Percentiles rank a stretch among this genome's conserved stretches.
Evolutionary conservation across 2,329 filamentous ascomycete genomes (phyloP).

Genomic region (Nothomitra cinnamomea): DNA sequence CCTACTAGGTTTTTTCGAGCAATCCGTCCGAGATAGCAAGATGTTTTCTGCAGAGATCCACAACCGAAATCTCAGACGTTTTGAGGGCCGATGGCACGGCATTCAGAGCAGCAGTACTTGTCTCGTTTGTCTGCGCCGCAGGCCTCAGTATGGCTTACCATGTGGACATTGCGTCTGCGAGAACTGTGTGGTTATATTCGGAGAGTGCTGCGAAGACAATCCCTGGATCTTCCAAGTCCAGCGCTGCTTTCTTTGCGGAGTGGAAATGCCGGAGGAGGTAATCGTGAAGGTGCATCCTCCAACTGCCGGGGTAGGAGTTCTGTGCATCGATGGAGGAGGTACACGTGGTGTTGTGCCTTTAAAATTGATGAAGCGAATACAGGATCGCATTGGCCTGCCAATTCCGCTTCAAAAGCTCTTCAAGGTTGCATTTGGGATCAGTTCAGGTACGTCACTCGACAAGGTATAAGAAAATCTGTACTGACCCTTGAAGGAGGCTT

Average conservation of each 20-base stretch:
- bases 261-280: not conserved
- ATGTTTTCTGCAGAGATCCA: constrained; percentile 8
- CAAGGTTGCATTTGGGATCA: constrained; percentile 7
- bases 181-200: constrained; percentile 7
- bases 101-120: constrained; percentile 8
- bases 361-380: constrained; percentile 5
- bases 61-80: constrained; percentile 7
- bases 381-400: constrained; percentile 7
- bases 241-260: constrained; percentile 6
- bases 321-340: constrained; percentile 2
- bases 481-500: constrained; percentile 9
- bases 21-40: constrained; percentile 5
- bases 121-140: constrained; percentile 9
- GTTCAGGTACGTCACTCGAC: constrained; percentile 9
- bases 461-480: not conserved
- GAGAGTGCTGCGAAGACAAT: constrained; percentile 3
- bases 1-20: constrained; percentile 8
- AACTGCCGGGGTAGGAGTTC: not conserved
- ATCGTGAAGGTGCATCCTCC: constrained; percentile 1
- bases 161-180: constrained; percentile 9
- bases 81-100: not conserved
- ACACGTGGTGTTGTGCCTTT: not conserved
- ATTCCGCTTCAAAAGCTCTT: constrained; percentile 8
- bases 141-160: constrained; percentile 6
- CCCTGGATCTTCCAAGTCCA: constrained; percentile 5